Evolutionary conservation across 768 basidiomycete genomes (phyloP).

Genomic region (Hypsizygus marmoreus): DNA sequence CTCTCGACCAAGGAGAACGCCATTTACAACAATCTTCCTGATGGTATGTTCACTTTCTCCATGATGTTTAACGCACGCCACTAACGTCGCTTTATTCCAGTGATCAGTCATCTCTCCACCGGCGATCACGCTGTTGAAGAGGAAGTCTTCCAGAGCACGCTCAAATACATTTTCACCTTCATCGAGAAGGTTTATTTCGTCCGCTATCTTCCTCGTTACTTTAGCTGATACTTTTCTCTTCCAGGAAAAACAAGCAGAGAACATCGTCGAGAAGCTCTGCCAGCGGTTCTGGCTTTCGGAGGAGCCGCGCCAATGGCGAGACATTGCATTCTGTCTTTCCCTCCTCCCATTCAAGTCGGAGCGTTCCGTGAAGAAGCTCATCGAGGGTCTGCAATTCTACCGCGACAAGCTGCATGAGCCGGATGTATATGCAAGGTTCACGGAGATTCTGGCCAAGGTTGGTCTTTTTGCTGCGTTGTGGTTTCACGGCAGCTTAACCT

Average conservation of each 20-base stretch:
- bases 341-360: constrained; percentile 97
- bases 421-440: constrained; percentile 77
- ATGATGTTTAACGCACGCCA: not conserved
- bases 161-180: constrained; percentile 94
- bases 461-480: constrained; percentile 12
- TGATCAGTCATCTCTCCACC: constrained; percentile 92
- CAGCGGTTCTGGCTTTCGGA: constrained; percentile 89
- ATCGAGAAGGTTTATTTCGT: constrained; percentile 81
- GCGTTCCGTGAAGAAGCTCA: constrained; percentile 92
- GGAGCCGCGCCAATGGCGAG: constrained; percentile 94
- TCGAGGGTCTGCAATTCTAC: constrained; percentile 90
- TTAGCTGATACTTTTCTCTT: not conserved
- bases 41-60: constrained; percentile 63
- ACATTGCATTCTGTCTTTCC: constrained; percentile 94
- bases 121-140: constrained; percentile 93
- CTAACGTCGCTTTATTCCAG: constrained; percentile 36
- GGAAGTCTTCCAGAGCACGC: constrained; percentile 86
- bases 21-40: constrained; percentile 97
- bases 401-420: constrained; percentile 95
- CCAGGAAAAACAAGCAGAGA: constrained; percentile 97
- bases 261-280: constrained; percentile 96
- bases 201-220: not conserved
- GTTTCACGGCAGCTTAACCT: no score
- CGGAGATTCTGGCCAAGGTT: constrained; percentile 90
- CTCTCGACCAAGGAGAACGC: constrained; percentile 97